phyloP scores from a whole-genome alignment of 2,329 filamentous ascomycete genomes.

The Xylaria sp. region DNA sequence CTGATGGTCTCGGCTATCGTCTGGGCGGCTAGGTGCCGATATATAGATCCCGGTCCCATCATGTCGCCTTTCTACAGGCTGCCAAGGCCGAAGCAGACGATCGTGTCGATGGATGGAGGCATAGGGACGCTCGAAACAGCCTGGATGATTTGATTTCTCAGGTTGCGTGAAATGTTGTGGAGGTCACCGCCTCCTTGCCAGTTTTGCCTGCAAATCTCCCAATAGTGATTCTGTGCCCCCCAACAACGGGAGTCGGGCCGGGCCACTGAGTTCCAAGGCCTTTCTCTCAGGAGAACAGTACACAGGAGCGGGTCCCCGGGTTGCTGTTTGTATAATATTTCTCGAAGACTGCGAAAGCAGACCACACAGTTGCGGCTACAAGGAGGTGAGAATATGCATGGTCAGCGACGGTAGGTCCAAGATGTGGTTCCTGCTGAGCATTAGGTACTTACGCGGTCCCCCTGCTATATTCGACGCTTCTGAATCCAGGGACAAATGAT shows the following conservation, averaged over 20 bases:
- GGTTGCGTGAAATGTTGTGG: background rate
- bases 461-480: too few relatives aligned
- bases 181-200: background rate
- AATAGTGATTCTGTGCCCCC: background rate
- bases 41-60: background rate
- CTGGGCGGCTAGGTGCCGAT: background rate
- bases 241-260: background rate
- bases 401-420: background rate
- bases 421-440: too few relatives aligned
- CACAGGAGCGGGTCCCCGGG: background rate
- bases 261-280: too few relatives aligned
- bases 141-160: background rate
- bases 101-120: background rate
- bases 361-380: background rate
- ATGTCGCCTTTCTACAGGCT: background rate
- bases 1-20: background rate
- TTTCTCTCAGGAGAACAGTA: background rate
- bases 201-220: background rate
- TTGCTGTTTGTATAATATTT: too few relatives aligned
- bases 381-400: constrained; percentile 4
- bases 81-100: constrained; percentile 1
- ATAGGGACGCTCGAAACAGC: background rate
- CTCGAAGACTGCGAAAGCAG: too few relatives aligned
- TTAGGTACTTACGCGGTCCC: too few relatives aligned
- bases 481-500: too few relatives aligned